Base-by-base conservation (phyloP, 208 protist genomes). In the Trypanosomatidae sp. region DNA sequence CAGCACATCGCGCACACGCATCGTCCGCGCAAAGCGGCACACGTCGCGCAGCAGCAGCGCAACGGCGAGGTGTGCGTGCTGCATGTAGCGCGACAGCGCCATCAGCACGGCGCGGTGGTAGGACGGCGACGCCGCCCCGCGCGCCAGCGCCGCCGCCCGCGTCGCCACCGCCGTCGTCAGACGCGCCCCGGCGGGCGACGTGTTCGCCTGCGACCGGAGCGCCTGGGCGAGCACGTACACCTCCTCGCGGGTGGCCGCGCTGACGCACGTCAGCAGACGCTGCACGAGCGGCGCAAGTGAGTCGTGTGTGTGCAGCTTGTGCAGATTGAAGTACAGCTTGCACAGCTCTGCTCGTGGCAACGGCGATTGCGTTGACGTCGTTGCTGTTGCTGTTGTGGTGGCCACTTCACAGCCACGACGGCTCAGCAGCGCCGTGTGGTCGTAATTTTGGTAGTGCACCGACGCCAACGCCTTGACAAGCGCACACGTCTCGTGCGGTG, bases 351-450 rank as follows among this genome's bases (percentile, higher is more conserved):
- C 48, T 1, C 22, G 27, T 3, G 57, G 54, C 7, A 89, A 39
- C 24, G 72, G 58, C 3, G 26, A 11, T 11, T 35, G 11, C 11
- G 11, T 35, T n/a, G n/a, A n/a, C n/a, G n/a, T n/a, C n/a, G n/a
- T n/a, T n/a, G n/a, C n/a, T n/a, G n/a, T n/a, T n/a, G n/a, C n/a
- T n/a, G n/a, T n/a, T n/a, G n/a, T n/a, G 10, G 64, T 41, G 7
- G 66, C 69, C 26, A 93, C 64, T 46, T 88, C 77, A 41, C 80
- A 90, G n/a, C 71, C 61, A 6, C 85, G 71, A 0, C 85, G 72
- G 0, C 74, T 56, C 25, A 93, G 56, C 6, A 77, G 54, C 16
- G 66, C 47, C 10, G 75, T 79, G 53, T 74, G 69, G 2, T 70
- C 38, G 52, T 85, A 85, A 40, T 83, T 75, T 23, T 70, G 71